phyloP scores from a whole-genome alignment of 2,329 filamentous ascomycete species.

The Paecilomyces dactylethromorphus region DNA sequence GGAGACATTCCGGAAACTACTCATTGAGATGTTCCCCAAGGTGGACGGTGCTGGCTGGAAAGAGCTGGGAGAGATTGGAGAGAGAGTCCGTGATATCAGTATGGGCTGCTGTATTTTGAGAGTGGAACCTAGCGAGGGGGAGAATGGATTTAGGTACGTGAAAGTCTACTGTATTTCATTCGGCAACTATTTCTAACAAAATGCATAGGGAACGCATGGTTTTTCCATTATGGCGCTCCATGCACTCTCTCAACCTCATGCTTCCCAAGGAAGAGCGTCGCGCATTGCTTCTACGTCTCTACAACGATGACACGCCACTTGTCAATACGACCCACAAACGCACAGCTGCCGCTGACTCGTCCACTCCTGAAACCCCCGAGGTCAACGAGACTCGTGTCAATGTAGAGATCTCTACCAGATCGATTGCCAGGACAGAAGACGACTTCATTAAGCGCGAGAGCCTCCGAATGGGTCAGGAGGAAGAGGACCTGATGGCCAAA shows the following conservation, averaged over 20 bases:
- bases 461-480: conserved; percentile 28
- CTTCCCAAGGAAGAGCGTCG: conserved; percentile 92
- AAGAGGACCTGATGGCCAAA: conserved; percentile 34
- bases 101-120: conserved; percentile 91
- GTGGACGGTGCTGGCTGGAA: conserved; percentile 68
- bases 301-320: conserved; percentile 79
- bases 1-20: conserved; percentile 71
- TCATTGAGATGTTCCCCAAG: conserved; percentile 96
- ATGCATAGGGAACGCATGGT: conserved; percentile 65
- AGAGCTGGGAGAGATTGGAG: conserved; percentile 78
- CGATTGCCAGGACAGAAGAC: conserved; percentile 24
- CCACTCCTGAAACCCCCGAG: conserved; percentile 10
- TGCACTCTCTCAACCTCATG: conserved; percentile 92
- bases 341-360: conserved; percentile 6
- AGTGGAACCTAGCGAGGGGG: conserved; percentile 64
- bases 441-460: conserved; percentile 33
- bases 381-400: conserved; percentile 5
- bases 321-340: conserved; percentile 52
- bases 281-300: conserved; percentile 85
- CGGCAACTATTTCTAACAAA: conserved; percentile 11
- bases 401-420: not conserved
- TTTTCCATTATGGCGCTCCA: conserved; percentile 87
- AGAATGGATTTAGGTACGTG: conserved; percentile 50
- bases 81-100: conserved; percentile 67
- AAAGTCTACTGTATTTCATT: not conserved